Percentiles rank a stretch among this genome's conserved stretches.
These are phyloP conservation scores for Phlebiopsis gigantea DNA, from an alignment of 768 basidiomycete genomes.

Conservation along the genomic window DNA sequence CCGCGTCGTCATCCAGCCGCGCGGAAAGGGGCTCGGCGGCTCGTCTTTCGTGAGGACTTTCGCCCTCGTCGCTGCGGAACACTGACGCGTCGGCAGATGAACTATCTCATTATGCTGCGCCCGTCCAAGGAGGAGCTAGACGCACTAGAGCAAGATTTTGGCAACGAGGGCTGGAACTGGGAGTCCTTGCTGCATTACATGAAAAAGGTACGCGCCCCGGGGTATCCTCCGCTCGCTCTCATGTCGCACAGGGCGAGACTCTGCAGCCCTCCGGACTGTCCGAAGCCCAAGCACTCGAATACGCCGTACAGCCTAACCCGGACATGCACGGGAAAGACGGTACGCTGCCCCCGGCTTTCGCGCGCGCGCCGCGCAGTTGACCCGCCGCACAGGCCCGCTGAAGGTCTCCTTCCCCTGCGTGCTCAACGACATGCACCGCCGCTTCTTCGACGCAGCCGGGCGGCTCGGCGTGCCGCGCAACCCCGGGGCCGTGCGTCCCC, in stretches of 20 bases:
- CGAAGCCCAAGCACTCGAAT: background rate
- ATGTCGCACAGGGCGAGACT: background rate
- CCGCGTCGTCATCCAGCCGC: background rate
- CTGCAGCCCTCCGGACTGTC: background rate
- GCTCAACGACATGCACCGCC: background rate
- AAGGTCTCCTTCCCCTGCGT: background rate
- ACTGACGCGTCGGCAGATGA: background rate
- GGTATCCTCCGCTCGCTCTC: too few relatives aligned
- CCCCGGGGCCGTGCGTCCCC: background rate
- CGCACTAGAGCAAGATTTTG: slow-evolving; percentile 4
- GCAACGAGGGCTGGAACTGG: slow-evolving; percentile 1
- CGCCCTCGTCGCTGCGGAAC: background rate
- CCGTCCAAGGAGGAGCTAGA: background rate
- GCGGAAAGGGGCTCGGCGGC: slow-evolving; percentile 3
- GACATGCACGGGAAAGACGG: background rate
- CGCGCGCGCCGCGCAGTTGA: background rate
- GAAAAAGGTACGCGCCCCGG: slow-evolving; percentile 6
- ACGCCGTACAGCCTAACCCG: background rate
- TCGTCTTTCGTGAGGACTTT: background rate
- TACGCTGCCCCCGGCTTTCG: background rate
- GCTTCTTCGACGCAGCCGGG: background rate
- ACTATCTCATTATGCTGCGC: background rate
- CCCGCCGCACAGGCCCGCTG: background rate
- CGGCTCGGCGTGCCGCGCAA: background rate
- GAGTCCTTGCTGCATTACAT: slow-evolving; percentile 3